Evolutionary conservation across 805 yeast species (phyloP).

Genomic region (Henningerozyma blattae): DNA sequence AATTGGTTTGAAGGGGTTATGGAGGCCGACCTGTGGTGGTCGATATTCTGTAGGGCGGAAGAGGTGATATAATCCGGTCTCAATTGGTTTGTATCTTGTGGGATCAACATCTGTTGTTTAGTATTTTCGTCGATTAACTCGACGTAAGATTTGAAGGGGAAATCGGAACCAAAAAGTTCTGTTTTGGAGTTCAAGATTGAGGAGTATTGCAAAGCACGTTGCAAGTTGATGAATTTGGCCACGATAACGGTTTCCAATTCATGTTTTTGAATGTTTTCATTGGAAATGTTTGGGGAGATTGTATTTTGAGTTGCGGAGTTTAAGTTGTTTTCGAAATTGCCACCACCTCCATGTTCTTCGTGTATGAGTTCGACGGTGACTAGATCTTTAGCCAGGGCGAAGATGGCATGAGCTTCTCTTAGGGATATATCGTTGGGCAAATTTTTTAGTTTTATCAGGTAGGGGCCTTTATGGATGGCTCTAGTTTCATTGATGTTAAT

Average conservation of each 20-base stretch:
- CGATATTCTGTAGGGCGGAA: slow-evolving; percentile 1
- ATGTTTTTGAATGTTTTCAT: slow-evolving; percentile 7
- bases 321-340: background rate
- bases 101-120: slow-evolving; percentile 13
- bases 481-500: background rate
- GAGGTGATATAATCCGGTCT: slow-evolving; percentile 1
- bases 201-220: slow-evolving; percentile 33
- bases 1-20: slow-evolving; percentile 3
- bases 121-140: slow-evolving; percentile 29
- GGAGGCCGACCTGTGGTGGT: slow-evolving; percentile 1
- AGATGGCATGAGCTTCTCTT: slow-evolving; percentile 57
- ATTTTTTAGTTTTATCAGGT: slow-evolving; percentile 35
- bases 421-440: slow-evolving; percentile 50
- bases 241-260: slow-evolving; percentile 26
- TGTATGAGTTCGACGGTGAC: slow-evolving; percentile 36
- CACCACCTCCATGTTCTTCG: background rate
- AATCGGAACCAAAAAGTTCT: slow-evolving; percentile 37
- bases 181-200: slow-evolving; percentile 29
- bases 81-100: slow-evolving; percentile 1
- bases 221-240: slow-evolving; percentile 35
- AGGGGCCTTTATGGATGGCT: slow-evolving; percentile 9
- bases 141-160: slow-evolving; percentile 28
- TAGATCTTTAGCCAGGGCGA: slow-evolving; percentile 59
- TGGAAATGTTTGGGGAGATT: background rate
- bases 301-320: background rate